Evolutionary conservation across 495 filamentous ascomycete species (phyloP).

Genomic region (Daldinia grandis): DNA sequence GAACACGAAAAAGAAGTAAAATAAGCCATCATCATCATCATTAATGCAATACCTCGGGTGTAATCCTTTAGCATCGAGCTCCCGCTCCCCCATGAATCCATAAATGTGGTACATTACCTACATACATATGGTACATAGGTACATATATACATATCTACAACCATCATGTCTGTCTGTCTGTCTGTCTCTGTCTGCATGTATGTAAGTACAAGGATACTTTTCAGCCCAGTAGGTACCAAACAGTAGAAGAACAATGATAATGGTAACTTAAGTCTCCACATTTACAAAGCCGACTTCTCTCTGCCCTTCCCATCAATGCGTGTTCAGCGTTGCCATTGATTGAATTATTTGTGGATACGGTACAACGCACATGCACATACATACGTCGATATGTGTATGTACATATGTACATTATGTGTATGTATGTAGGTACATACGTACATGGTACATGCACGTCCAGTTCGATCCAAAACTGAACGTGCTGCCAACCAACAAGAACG

Average conservation of each 20-base stretch:
- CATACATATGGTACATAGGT: background rate
- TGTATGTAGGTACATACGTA: background rate
- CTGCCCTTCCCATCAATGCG: background rate
- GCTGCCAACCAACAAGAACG: constrained; percentile 31
- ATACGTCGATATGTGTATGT: background rate
- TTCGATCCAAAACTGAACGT: constrained; percentile 18
- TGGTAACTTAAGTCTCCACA: constrained; percentile 1
- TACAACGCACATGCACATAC: constrained; percentile 24
- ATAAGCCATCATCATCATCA: background rate
- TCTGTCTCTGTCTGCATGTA: background rate
- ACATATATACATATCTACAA: background rate
- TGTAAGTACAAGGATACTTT: background rate
- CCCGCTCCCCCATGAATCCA: constrained; percentile 1
- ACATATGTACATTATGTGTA: background rate
- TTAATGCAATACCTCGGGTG: constrained; percentile 1
- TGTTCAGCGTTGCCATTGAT: constrained; percentile 1
- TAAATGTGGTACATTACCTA: background rate
- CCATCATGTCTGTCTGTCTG: no score
- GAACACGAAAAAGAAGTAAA: background rate
- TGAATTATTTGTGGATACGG: constrained; percentile 25
- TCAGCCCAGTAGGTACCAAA: background rate
- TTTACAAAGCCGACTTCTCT: background rate
- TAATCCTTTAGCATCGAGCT: background rate
- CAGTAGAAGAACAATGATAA: constrained; percentile 2
- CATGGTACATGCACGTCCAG: constrained; percentile 27